These are phyloP conservation scores for Ascosphaera pollenicola DNA, from an alignment of 2,329 filamentous ascomycete species.

Conservation along the genomic window DNA sequence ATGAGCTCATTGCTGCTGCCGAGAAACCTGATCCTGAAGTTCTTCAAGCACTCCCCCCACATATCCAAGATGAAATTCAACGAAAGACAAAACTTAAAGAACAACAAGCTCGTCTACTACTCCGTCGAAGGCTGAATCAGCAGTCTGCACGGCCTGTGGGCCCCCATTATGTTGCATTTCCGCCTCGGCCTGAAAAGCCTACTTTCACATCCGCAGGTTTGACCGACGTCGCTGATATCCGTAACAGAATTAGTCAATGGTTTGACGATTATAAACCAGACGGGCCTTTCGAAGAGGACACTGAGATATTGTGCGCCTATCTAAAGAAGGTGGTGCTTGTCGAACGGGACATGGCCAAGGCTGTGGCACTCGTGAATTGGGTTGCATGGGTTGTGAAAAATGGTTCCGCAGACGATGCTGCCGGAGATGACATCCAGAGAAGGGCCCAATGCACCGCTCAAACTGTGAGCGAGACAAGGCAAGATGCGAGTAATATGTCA, in stretches of 20 bases:
- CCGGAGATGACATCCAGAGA: neutral
- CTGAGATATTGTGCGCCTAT: slow-evolving; percentile 52
- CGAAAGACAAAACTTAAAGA: neutral
- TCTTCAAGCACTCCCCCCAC: slow-evolving; percentile 60
- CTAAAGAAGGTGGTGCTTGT: slow-evolving; percentile 47
- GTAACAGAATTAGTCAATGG: slow-evolving; percentile 58
- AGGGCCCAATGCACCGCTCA: slow-evolving; percentile 14
- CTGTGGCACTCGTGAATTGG: slow-evolving; percentile 47
- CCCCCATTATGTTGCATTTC: slow-evolving; percentile 13
- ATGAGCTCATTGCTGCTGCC: neutral
- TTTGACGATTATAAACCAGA: slow-evolving; percentile 45
- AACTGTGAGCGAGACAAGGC: neutral
- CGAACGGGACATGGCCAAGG: slow-evolving; percentile 61
- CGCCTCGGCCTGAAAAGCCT: slow-evolving; percentile 29
- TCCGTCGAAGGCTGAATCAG: neutral
- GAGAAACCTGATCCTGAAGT: slow-evolving; percentile 57
- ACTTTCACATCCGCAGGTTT: slow-evolving; percentile 41
- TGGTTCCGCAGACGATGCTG: neutral
- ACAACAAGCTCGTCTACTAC: neutral
- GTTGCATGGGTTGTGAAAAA: slow-evolving; percentile 17
- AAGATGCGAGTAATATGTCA: neutral
- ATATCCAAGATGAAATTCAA: slow-evolving; percentile 51
- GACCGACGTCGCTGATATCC: slow-evolving; percentile 37
- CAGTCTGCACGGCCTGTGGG: neutral
- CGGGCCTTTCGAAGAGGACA: slow-evolving; percentile 60